phyloP scores from a whole-genome alignment of 148 eudicot species.

The Polygonum aviculare region DNA sequence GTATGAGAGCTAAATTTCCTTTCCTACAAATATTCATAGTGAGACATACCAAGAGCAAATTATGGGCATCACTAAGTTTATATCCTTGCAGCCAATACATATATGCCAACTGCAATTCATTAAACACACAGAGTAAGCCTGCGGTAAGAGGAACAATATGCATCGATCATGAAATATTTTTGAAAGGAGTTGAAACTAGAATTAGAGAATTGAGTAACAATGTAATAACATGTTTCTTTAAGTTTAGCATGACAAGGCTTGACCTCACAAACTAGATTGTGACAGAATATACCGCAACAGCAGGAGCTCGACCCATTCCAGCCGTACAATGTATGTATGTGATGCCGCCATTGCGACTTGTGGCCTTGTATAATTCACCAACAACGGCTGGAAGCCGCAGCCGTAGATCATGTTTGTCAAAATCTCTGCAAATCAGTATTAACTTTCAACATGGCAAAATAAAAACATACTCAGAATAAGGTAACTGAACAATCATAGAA shows the following conservation, averaged over 20 bases:
- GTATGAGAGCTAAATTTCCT: not conserved
- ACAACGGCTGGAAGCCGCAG: constrained; percentile 89
- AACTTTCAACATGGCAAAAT: not conserved
- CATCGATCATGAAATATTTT: not conserved
- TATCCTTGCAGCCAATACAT: constrained; percentile 97
- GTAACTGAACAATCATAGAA: not conserved
- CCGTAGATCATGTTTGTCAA: constrained; percentile 80
- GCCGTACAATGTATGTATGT: constrained; percentile 97
- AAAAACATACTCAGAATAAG: not conserved
- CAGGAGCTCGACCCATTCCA: constrained; percentile 98
- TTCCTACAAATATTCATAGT: not conserved
- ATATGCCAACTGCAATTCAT: constrained; percentile 69
- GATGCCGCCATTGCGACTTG: constrained; percentile 68
- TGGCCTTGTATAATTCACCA: constrained; percentile 61
- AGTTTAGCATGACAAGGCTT: not conserved
- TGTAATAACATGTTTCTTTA: not conserved
- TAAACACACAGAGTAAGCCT: not conserved
- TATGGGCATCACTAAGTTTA: constrained; percentile 56
- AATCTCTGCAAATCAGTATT: constrained; percentile 49
- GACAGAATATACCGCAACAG: constrained; percentile 57
- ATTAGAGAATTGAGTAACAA: not conserved
- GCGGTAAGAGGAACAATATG: not conserved
- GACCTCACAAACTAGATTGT: not conserved
- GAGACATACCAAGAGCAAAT: constrained; percentile 53
- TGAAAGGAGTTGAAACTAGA: not conserved